Conservation (phyloP, 2,329 filamentous ascomycete genomes). For the Beauveria sp. region DNA sequence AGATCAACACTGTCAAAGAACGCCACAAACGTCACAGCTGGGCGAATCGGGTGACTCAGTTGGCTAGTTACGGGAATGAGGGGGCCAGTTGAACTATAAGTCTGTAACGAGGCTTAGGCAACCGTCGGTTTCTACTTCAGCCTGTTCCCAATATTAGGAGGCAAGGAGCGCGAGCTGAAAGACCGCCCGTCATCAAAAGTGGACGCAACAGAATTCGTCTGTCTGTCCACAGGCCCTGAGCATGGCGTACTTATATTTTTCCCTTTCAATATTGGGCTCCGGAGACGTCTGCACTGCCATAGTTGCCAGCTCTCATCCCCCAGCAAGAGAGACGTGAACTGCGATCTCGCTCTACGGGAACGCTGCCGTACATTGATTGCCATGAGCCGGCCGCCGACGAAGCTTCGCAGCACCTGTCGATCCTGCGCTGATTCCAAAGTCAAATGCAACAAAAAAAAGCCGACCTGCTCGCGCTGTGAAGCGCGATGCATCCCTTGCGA, state of each 20-base stretch:
- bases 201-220: background rate
- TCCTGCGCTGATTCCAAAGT: background rate
- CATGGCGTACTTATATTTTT: background rate
- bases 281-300: background rate
- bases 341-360: background rate
- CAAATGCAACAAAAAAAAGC: background rate
- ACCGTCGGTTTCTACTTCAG: background rate
- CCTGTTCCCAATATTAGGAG: background rate
- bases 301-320: background rate
- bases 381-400: background rate
- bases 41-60: too few relatives aligned
- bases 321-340: background rate
- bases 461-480: background rate
- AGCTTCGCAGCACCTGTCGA: background rate
- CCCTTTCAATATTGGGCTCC: background rate
- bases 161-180: background rate
- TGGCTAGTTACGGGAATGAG: too few relatives aligned
- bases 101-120: background rate
- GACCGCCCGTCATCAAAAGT: background rate
- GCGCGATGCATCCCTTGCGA: background rate
- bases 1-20: background rate
- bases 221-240: background rate
- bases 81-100: background rate
- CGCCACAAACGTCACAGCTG: too few relatives aligned
- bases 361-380: background rate